Evolutionary conservation across 2,329 filamentous ascomycete genomes (phyloP).

Genomic region (Fusarium sp.): DNA sequence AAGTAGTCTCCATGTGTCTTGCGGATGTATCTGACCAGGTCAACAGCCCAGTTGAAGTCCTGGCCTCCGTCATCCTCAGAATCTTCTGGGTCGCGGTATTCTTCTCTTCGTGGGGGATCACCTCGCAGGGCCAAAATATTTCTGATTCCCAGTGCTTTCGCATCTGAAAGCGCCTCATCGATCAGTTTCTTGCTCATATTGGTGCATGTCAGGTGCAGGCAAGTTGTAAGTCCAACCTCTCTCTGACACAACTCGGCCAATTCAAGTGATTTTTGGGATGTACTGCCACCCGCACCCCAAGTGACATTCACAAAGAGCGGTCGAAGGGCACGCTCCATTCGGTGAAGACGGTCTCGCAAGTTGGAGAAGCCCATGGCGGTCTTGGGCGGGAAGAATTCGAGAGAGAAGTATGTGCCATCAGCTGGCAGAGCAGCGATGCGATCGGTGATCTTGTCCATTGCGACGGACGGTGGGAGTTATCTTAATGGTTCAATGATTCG

Average conservation of each 20-base stretch:
- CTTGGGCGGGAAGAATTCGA: slow-evolving; percentile 99
- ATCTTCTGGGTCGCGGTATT: slow-evolving; percentile 75
- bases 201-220: slow-evolving; percentile 95
- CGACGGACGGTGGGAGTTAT: slow-evolving; percentile 1
- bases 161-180: slow-evolving; percentile 89
- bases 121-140: slow-evolving; percentile 94
- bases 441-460: slow-evolving; percentile 90
- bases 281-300: slow-evolving; percentile 96
- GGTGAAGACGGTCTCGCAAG: slow-evolving; percentile 88
- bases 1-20: slow-evolving; percentile 92
- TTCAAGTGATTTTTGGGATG: slow-evolving; percentile 88
- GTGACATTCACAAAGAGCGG: slow-evolving; percentile 97
- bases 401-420: slow-evolving; percentile 87
- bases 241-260: slow-evolving; percentile 95
- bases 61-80: slow-evolving; percentile 71
- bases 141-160: slow-evolving; percentile 87
- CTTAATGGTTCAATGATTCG: neutral
- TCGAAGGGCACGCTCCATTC: slow-evolving; percentile 90
- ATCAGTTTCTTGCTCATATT: slow-evolving; percentile 92
- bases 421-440: slow-evolving; percentile 91
- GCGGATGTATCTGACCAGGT: slow-evolving; percentile 90
- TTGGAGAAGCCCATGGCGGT: slow-evolving; percentile 96
- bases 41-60: slow-evolving; percentile 88
- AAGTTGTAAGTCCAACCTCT: slow-evolving; percentile 91
- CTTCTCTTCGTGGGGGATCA: slow-evolving; percentile 88